Evolutionary conservation across 805 yeast species (phyloP).

Genomic region (Pichia occidentalis): DNA sequence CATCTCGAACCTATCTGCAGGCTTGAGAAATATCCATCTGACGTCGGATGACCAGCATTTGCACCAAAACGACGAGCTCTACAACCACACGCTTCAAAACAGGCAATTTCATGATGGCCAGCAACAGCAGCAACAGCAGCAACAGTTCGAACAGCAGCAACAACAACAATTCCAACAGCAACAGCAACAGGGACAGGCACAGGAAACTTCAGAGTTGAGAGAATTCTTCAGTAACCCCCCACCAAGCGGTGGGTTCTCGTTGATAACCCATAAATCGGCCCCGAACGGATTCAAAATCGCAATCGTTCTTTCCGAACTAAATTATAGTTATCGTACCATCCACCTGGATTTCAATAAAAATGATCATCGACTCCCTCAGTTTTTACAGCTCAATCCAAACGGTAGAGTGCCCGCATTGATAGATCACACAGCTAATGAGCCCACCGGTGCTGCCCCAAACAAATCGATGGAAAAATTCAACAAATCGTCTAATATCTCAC

Average conservation of each 20-base stretch:
- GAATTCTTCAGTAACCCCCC: conserved; percentile 59
- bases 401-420: conserved; percentile 93
- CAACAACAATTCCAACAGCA: conserved; percentile 19
- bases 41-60: conserved; percentile 7
- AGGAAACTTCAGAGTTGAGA: conserved; percentile 45
- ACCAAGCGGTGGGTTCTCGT: conserved; percentile 76
- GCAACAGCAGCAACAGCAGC: conserved; percentile 6
- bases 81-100: conserved; percentile 6
- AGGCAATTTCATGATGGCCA: conserved; percentile 7
- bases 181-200: conserved; percentile 32
- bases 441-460: no score
- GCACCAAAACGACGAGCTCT: conserved; percentile 5
- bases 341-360: conserved; percentile 81
- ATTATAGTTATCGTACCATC: conserved; percentile 70
- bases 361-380: conserved; percentile 91
- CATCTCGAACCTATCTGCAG: conserved; percentile 37
- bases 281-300: conserved; percentile 97
- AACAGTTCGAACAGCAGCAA: conserved; percentile 8
- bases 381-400: conserved; percentile 89
- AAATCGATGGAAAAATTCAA: no score
- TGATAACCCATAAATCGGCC: conserved; percentile 79
- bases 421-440: conserved; percentile 61
- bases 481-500: conserved; percentile 65
- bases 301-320: conserved; percentile 77
- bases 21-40: conserved; percentile 31